Percentiles rank a stretch among this genome's conserved stretches.
phyloP scores from a whole-genome alignment of 2,329 filamentous ascomycete genomes.

The Pseudocercospora pini-densiflorae region DNA sequence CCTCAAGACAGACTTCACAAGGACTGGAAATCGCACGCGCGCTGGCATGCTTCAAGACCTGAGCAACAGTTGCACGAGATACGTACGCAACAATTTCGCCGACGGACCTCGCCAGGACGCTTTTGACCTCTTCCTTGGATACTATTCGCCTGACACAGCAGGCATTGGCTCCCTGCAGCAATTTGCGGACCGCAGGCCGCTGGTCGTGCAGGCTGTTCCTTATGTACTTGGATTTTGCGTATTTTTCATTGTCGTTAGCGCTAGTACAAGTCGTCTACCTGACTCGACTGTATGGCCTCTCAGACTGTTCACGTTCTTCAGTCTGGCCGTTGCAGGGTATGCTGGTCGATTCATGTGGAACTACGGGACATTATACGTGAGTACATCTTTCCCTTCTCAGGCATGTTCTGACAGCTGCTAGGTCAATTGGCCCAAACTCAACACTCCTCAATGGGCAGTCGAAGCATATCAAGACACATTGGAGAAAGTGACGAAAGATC shows the following conservation, averaged over 20 bases:
- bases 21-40: slow-evolving; percentile 87
- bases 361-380: slow-evolving; percentile 93
- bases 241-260: slow-evolving; percentile 78
- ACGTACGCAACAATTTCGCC: slow-evolving; percentile 90
- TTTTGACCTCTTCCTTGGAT: slow-evolving; percentile 91
- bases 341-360: slow-evolving; percentile 75
- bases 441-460: slow-evolving; percentile 80
- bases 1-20: slow-evolving; percentile 96
- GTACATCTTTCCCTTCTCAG: slow-evolving; percentile 47
- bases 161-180: slow-evolving; percentile 73
- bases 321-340: slow-evolving; percentile 71
- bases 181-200: slow-evolving; percentile 82
- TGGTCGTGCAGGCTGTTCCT: slow-evolving; percentile 90
- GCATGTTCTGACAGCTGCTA: slow-evolving; percentile 44
- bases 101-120: slow-evolving; percentile 95
- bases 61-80: slow-evolving; percentile 85
- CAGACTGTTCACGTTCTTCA: slow-evolving; percentile 80
- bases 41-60: slow-evolving; percentile 83
- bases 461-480: slow-evolving; percentile 91
- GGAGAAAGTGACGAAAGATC: slow-evolving; percentile 78
- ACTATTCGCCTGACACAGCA: slow-evolving; percentile 75
- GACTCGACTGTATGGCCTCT: slow-evolving; percentile 80
- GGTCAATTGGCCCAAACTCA: slow-evolving; percentile 99
- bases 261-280: slow-evolving; percentile 72
- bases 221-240: slow-evolving; percentile 86